phyloP scores from a whole-genome alignment of 371 early-diverging fungal species.

The Syncephalastrum racemosum region DNA sequence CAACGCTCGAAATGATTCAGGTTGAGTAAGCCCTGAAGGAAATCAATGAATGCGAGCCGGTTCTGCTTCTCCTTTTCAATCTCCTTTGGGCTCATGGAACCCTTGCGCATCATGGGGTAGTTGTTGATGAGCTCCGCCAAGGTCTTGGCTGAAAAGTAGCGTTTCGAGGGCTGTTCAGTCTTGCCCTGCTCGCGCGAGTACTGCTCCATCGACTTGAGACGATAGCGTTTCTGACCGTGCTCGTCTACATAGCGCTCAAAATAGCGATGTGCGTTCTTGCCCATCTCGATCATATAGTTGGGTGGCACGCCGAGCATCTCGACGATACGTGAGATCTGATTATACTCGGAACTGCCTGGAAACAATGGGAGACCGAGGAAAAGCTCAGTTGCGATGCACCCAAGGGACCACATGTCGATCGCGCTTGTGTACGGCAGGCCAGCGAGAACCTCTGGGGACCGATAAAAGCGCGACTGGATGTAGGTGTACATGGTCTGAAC shows the following conservation, averaged over 20 bases:
- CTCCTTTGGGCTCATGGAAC: slow-evolving; percentile 62
- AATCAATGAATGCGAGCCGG: slow-evolving; percentile 83
- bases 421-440: slow-evolving; percentile 93
- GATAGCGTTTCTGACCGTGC: slow-evolving; percentile 58
- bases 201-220: slow-evolving; percentile 78
- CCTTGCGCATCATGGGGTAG: slow-evolving; percentile 80
- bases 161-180: slow-evolving; percentile 86
- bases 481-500: slow-evolving; percentile 93
- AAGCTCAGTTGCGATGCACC: slow-evolving; percentile 98
- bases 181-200: slow-evolving; percentile 77
- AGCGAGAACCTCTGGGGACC: slow-evolving; percentile 96
- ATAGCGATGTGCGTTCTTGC: slow-evolving; percentile 81
- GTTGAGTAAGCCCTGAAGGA: slow-evolving; percentile 83
- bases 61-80: slow-evolving; percentile 78
- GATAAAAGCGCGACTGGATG: slow-evolving; percentile 97
- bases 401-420: slow-evolving; percentile 99
- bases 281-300: slow-evolving; percentile 88
- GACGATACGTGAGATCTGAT: slow-evolving; percentile 89
- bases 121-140: slow-evolving; percentile 82
- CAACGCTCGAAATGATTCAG: slow-evolving; percentile 93
- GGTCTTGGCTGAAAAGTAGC: slow-evolving; percentile 83
- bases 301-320: slow-evolving; percentile 88
- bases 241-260: slow-evolving; percentile 63
- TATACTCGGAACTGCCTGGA: slow-evolving; percentile 94
- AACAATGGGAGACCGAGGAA: slow-evolving; percentile 92